Conservation (phyloP, 176 grass and related monocot genomes). For the Pontederia crassipes region DNA sequence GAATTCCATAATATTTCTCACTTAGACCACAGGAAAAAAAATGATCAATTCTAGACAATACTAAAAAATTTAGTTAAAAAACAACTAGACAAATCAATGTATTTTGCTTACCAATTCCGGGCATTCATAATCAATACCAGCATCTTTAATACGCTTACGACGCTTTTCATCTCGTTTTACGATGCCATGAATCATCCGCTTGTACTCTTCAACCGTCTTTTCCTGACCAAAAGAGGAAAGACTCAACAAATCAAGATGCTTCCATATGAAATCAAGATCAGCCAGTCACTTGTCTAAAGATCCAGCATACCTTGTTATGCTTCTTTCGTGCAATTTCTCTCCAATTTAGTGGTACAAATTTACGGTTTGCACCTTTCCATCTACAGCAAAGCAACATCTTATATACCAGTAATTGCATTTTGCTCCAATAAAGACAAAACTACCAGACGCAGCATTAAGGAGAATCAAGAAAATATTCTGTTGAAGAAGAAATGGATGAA, state of each 20-base stretch:
- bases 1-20: not conserved
- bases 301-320: slow-evolving; percentile 52
- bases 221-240: slow-evolving; percentile 38
- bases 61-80: no score
- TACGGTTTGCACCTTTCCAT: slow-evolving; percentile 51
- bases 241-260: not conserved
- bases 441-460: no score
- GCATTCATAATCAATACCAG: slow-evolving; percentile 73
- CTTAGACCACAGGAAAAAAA: no score
- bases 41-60: no score
- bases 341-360: slow-evolving; percentile 40
- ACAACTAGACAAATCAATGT: no score
- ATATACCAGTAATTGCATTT: not conserved
- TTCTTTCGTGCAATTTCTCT: slow-evolving; percentile 43
- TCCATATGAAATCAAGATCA: not conserved
- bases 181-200: slow-evolving; percentile 57
- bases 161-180: slow-evolving; percentile 63
- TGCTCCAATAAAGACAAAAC: no score
- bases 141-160: slow-evolving; percentile 66
- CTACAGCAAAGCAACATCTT: slow-evolving; percentile 28
- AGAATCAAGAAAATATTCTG: no score
- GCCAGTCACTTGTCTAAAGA: no score
- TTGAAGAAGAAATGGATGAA: no score
- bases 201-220: slow-evolving; percentile 55
- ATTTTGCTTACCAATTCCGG: slow-evolving; percentile 62